phyloP scores from a whole-genome alignment of 2,329 filamentous ascomycete genomes.

The Arthrobotrys entomopaga region DNA sequence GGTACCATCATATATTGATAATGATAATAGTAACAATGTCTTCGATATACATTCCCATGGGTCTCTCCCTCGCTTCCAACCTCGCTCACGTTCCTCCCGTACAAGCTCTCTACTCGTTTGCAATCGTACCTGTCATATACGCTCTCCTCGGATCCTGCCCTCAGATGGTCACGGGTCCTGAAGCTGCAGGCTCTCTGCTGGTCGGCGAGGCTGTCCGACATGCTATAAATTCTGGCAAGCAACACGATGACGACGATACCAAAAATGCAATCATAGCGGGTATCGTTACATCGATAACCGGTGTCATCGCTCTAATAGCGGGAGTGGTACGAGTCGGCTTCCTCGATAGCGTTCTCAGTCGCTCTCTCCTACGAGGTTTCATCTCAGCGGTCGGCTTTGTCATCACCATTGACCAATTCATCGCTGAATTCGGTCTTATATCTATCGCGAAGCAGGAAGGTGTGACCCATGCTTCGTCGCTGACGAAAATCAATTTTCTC shows the following conservation, averaged over 20 bases:
- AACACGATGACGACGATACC: conserved; percentile 69
- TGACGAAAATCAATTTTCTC: conserved; percentile 86
- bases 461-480: conserved; percentile 83
- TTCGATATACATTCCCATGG: conserved; percentile 99
- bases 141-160: conserved; percentile 90
- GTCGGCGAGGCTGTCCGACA: conserved; percentile 75
- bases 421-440: conserved; percentile 85
- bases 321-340: conserved; percentile 89
- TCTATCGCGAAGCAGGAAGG: conserved; percentile 71
- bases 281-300: conserved; percentile 86
- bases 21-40: conserved; percentile 77
- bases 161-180: conserved; percentile 92
- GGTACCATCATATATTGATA: too few species aligned
- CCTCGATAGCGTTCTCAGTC: conserved; percentile 89
- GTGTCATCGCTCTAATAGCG: conserved; percentile 85
- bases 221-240: conserved; percentile 78
- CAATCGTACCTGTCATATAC: conserved; percentile 91
- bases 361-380: conserved; percentile 92
- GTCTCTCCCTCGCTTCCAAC: conserved; percentile 89
- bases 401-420: conserved; percentile 92
- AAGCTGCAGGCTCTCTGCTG: conserved; percentile 90
- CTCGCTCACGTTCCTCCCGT: conserved; percentile 92
- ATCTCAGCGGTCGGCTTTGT: conserved; percentile 97
- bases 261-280: conserved; percentile 86
- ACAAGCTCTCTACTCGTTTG: conserved; percentile 92